Percentiles rank a stretch among this genome's conserved stretches.
phyloP scores from a whole-genome alignment of 1,284 basidiomycete genomes.

The Takashimella tepidaria region DNA sequence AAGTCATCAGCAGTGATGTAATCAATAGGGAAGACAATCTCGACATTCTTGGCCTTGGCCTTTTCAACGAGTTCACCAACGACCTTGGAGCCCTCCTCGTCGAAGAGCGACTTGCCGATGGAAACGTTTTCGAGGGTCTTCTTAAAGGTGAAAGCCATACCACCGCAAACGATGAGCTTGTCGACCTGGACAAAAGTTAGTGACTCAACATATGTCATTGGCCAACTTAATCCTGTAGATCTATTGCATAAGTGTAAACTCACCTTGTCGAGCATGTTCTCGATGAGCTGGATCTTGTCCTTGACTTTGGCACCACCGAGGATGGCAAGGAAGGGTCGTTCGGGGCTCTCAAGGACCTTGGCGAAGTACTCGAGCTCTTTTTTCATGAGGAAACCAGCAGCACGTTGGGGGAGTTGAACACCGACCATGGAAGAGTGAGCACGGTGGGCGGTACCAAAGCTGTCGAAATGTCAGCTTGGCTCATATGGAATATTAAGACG shows the following conservation, averaged over 20 bases:
- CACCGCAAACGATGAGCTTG: slow-evolving; percentile 93
- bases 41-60: slow-evolving; percentile 88
- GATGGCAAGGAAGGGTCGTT: slow-evolving; percentile 95
- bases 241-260: not conserved
- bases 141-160: slow-evolving; percentile 99
- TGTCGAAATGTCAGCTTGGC: slow-evolving; percentile 9
- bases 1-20: slow-evolving; percentile 94
- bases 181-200: slow-evolving; percentile 63
- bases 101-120: slow-evolving; percentile 95
- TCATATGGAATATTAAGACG: too few relatives aligned
- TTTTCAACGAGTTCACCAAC: slow-evolving; percentile 81
- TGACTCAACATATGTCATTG: slow-evolving; percentile 2
- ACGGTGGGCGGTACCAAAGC: slow-evolving; percentile 94
- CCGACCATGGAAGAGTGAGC: slow-evolving; percentile 99
- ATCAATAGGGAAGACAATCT: slow-evolving; percentile 93
- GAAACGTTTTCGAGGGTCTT: slow-evolving; percentile 80
- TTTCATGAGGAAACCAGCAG: slow-evolving; percentile 95
- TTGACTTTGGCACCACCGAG: slow-evolving; percentile 98
- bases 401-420: slow-evolving; percentile 85
- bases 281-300: slow-evolving; percentile 98
- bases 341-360: slow-evolving; percentile 91
- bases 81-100: slow-evolving; percentile 83
- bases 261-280: slow-evolving; percentile 98
- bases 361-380: slow-evolving; percentile 99
- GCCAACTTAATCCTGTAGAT: not conserved